Percentiles rank a stretch among this genome's conserved stretches.
These are phyloP conservation scores for Lentinula detonsa DNA, from an alignment of 768 basidiomycete species.

Conservation along the genomic window DNA sequence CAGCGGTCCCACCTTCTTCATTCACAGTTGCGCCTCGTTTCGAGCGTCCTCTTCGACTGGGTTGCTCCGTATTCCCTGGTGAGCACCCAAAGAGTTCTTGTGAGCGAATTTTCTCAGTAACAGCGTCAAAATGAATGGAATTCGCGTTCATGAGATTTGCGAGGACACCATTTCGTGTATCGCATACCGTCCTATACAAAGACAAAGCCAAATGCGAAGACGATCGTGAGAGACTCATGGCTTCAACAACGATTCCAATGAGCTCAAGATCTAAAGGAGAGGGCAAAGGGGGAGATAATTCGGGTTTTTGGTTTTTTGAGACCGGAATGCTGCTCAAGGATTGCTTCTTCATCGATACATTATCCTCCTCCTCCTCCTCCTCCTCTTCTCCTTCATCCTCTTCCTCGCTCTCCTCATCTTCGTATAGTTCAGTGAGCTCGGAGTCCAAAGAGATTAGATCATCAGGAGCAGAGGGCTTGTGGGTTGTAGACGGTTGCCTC, in stretches of 20 bases:
- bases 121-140: constrained; percentile 40
- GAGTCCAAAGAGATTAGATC: background rate
- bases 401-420: background rate
- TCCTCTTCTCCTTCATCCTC: background rate
- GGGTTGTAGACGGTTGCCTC: background rate
- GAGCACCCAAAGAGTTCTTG: background rate
- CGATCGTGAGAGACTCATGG: constrained; percentile 66
- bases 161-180: constrained; percentile 45
- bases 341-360: background rate
- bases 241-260: constrained; percentile 64
- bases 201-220: constrained; percentile 53
- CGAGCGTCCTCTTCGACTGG: background rate
- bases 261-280: constrained; percentile 35
- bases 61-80: background rate
- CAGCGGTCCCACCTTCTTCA: constrained; percentile 1
- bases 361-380: background rate
- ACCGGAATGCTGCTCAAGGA: background rate
- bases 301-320: background rate
- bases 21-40: background rate
- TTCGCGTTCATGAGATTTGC: constrained; percentile 35
- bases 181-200: constrained; percentile 41
- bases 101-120: background rate
- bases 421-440: background rate
- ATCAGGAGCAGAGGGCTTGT: background rate
- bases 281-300: background rate